Evolutionary conservation across 768 basidiomycete species (phyloP), one percentile per base, ranked within the genome.

Genomic region (Arthromyces matolae): DNA sequence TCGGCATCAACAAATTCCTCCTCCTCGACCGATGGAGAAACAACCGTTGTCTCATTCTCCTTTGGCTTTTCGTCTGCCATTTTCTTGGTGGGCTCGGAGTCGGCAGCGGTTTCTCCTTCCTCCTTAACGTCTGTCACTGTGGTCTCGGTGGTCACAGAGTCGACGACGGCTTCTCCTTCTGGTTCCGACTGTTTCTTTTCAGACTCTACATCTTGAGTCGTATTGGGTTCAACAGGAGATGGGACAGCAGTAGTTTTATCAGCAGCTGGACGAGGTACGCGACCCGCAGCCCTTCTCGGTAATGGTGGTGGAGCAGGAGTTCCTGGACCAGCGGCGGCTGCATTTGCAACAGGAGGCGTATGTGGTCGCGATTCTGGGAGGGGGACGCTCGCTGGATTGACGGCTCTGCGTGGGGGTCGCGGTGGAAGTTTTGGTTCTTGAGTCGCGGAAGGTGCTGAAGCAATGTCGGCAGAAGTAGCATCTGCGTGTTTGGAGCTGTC

Each of bases 201-300:
- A 24, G 23, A 31, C 39, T 42, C 41, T 12, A 5, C 13, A 5
- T 41, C 47, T 16, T 39, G 45, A 6, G 28, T 20, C 2, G 23
- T 6, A 10, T 35, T 38, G 10, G 54, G 31, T 23, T 50, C 42
- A 22, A 27, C 39, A 8, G 55, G 50, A n/a, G 69, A 68, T 5
- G 55, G 45, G 23, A 68, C 61, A 32, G 63, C 55, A 34, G 63
- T 60, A 4, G 38, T 58, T 28, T 45, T 57, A 44, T 43, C 60
- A 24, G 44, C 52, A 43, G 62, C 57, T 22, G 56, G 53, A 9
- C 72, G 67, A 10, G 74, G 57, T 5, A 66, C 68, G 18, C 86
- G 73, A 1, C 76, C 79, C 39, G 83, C 76, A 0, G 86, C 86
- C 36, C 86, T 70, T 33, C 82, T 73, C 0, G 86, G 86, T 19